Base-by-base conservation (phyloP, 805 yeast genomes). In the Wickerhamiella shivajii region DNA sequence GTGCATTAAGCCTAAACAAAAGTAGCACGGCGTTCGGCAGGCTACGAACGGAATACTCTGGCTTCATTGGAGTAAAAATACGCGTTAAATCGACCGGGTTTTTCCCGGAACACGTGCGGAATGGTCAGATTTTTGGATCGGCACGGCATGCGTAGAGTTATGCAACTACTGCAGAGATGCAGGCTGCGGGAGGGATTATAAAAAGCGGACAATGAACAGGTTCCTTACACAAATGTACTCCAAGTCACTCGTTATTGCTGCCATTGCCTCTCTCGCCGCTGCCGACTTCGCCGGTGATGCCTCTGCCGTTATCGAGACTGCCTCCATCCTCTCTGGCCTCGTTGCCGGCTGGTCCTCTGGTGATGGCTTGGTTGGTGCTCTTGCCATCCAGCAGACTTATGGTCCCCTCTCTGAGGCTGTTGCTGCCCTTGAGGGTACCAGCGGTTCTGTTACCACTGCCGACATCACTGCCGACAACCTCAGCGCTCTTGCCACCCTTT, bases 221-320 rank as follows among this genome's bases (percentile, higher is more conserved):
- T n/a, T n/a, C n/a, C n/a, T n/a, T n/a, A n/a, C 30, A 27, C 23
- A 27, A 26, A 27, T 27, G 30, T 18, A 18, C 30, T 30, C 26
- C 16, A n/a, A n/a, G n/a, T 26, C 27, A 18, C 23, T 30, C 21
- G 18, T 28, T 28, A 10, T 26, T 20, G 18, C 19, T 20, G 38
- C 38, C 11, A 22, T 25, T 14, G 21, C 20, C 24, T 26, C 29
- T 14, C 26, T 33, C 11, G 33, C 19, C 28, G 14, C 29, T 17
- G 38, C 38, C 23, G 33, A 30, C 25, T 18, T 34, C 13, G 16
- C 20, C 20, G 38, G 29, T 24, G 33, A 29, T 23, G 19, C 25
- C 8, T 12, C 10, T 16, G 15, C 33, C 15, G 38, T 29, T 16
- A 64, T 58, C 1, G 74, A 65, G 14, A 64, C 70, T 49, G 81